Evolutionary conservation across 805 yeast species (phyloP), one percentile per base, ranked within the genome.

Genomic region (Teunomyces gatunensis): DNA sequence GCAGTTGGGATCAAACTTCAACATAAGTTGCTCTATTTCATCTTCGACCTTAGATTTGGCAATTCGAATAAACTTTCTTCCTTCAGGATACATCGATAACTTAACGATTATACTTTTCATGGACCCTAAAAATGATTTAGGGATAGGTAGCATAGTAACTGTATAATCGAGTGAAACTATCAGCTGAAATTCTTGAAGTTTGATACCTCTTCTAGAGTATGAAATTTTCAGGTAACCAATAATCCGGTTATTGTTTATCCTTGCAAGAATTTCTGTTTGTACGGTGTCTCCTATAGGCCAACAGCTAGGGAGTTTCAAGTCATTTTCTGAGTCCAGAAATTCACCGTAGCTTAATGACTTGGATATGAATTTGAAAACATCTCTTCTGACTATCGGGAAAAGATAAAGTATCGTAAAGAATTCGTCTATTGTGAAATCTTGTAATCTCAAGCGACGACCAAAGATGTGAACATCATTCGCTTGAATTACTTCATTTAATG

Each of bases 341-440:
- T 62, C 64, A n/a, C 65, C 68, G 42, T 50, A 65, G 39, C 65
- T 63, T 11, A 64, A 50, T 1, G 65, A 51, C 1, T 48, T 46
- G 0, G 68, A 64, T n/a, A 55, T 37, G 45, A 68, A 65, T 45
- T 59, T 63, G 48, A 55, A 65, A 1, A 61, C 13, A 11, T 28
- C 25, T 20, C 42, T 43, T 44, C 58, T 59, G 2, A 68, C 67
- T 9, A 63, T 50, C 1, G 74, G 74, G 34, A 60, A 64, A 18
- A 66, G 52, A 50, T 68, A 69, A 10, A 66, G 50, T 52, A 68
- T 47, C 2, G 67, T 57, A 25, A 54, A 53, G 47, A 65, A 59
- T 40, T 66, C 72, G 39, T 66, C 67, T n/a, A 68, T 50, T 9
- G 29, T 27, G 9, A 64, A 29, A 4, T 49, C 54, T 15, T 55